These are phyloP conservation scores for Neckera pumila DNA, from an alignment of 225 moss, liverwort and hornwort species.

Conservation along the genomic window DNA sequence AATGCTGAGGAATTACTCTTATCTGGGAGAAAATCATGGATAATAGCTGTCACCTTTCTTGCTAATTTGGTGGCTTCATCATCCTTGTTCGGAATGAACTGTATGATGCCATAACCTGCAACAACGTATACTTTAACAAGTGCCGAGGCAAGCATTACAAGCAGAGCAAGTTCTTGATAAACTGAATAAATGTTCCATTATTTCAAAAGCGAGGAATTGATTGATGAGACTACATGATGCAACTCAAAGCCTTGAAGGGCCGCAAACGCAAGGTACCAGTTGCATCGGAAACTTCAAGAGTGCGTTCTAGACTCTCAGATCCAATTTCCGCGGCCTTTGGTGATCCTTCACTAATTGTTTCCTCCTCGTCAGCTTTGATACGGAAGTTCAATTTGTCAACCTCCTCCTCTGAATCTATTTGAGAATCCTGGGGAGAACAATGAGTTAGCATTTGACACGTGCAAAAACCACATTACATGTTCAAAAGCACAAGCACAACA, in stretches of 20 bases:
- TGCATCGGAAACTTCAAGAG: slow-evolving; percentile 13
- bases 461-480: background rate
- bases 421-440: slow-evolving; percentile 14
- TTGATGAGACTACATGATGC: background rate
- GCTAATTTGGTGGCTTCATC: slow-evolving; percentile 24
- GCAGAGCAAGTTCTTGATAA: background rate
- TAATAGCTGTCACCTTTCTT: slow-evolving; percentile 23
- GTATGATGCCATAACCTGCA: slow-evolving; percentile 34
- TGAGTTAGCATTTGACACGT: background rate
- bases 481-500: background rate
- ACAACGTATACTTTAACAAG: background rate
- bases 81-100: slow-evolving; percentile 38
- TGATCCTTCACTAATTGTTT: background rate
- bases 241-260: background rate
- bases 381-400: background rate
- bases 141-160: background rate
- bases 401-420: background rate
- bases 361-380: slow-evolving; percentile 3
- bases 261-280: slow-evolving; percentile 4
- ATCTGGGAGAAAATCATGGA: background rate
- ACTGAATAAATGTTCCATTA: background rate
- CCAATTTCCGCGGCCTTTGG: slow-evolving; percentile 2
- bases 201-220: background rate
- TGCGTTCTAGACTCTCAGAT: slow-evolving; percentile 13
- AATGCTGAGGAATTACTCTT: background rate